These are phyloP conservation scores for Tritrichomonas foetus DNA, from an alignment of 208 protist species.

Conservation along the genomic window DNA sequence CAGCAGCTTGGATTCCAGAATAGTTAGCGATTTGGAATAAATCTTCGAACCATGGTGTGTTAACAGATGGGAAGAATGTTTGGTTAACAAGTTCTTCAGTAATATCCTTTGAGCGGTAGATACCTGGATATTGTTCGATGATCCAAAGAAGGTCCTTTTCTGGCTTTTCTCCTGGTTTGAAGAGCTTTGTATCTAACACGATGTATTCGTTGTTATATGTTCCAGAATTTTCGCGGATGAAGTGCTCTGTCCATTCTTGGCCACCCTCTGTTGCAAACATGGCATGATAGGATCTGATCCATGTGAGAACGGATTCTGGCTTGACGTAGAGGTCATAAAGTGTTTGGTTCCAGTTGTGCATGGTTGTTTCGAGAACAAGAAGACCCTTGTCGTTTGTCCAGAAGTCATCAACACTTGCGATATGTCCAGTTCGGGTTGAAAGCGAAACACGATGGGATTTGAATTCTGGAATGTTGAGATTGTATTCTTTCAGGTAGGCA, in stretches of 20 bases:
- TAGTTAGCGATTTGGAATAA: background rate
- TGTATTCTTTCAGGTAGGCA: background rate
- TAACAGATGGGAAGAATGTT: background rate
- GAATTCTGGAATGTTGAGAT: background rate
- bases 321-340: background rate
- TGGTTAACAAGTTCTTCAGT: background rate
- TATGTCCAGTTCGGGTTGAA: background rate
- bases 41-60: background rate
- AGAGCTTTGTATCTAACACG: background rate
- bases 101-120: background rate
- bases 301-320: background rate
- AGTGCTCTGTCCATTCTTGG: background rate
- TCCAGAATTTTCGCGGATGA: constrained; percentile 5
- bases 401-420: background rate
- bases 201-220: constrained; percentile 34
- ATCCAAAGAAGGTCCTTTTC: background rate
- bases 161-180: constrained; percentile 2
- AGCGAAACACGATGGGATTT: background rate
- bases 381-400: background rate
- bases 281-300: background rate
- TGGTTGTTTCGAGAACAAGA: background rate
- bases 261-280: background rate
- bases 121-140: constrained; percentile 14
- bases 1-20: background rate
- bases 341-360: constrained; percentile 13